Evolutionary conservation across 108 stramenopile genomes (phyloP), one percentile per base, ranked within the genome.

Genomic region (Mediolabrus comicus): DNA sequence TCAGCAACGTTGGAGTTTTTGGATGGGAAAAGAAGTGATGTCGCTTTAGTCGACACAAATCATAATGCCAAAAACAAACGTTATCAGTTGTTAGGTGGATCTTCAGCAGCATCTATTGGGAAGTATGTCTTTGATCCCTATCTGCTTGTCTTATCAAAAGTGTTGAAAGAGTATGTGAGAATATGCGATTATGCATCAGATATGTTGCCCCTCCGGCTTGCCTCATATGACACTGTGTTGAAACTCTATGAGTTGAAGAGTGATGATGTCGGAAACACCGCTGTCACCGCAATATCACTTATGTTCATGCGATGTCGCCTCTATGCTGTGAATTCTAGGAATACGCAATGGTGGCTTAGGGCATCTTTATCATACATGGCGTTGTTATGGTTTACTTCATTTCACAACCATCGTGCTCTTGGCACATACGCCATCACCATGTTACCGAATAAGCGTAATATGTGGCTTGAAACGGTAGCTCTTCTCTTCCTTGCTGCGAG

Each of bases 61-160:
- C 59, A 70, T 14, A 70, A 70, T 70, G 69, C 61, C 3, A 70
- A n/a, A n/a, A n/a, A n/a, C n/a, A n/a, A n/a, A n/a, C n/a, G n/a
- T n/a, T n/a, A n/a, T n/a, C n/a, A n/a, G n/a, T n/a, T n/a, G n/a
- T n/a, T n/a, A n/a, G n/a, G n/a, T n/a, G n/a, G n/a, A n/a, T n/a
- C n/a, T n/a, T n/a, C n/a, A n/a, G n/a, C n/a, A n/a, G n/a, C n/a
- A n/a, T n/a, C n/a, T n/a, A n/a, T n/a, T n/a, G n/a, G n/a, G n/a
- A n/a, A n/a, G n/a, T n/a, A n/a, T n/a, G n/a, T n/a, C n/a, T n/a
- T n/a, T n/a, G n/a, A n/a, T 31, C 66, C 66, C 4, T 3, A 3
- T 2, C 13, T 67, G 4, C 31, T 67, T 3, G 5, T 8, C 2
- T 14, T 28, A 3, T 31, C 60, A 22, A 49, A 25, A 13, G 69